Conservation (phyloP, 495 filamentous ascomycete genomes). For the Annulohypoxylon stygium region DNA sequence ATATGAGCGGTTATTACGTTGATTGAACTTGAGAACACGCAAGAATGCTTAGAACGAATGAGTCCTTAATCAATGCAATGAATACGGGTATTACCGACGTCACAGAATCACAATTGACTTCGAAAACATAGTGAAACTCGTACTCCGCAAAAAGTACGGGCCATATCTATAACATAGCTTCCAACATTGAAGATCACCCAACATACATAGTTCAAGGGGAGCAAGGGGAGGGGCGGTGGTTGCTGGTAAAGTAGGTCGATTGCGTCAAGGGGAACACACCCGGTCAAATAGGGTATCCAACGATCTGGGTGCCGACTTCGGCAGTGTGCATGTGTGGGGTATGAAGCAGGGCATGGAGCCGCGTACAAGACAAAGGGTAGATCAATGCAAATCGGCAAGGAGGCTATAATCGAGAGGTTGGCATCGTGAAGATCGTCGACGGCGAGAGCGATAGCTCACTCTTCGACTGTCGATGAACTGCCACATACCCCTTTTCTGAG, state of each 20-base stretch:
- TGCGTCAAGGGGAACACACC: conserved; percentile 47
- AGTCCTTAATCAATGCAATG: conserved; percentile 12
- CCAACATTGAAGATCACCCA: conserved; percentile 18
- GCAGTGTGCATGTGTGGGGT: conserved; percentile 47
- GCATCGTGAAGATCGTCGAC: conserved; percentile 46
- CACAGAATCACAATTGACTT: conserved; percentile 19
- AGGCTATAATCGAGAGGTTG: conserved; percentile 27
- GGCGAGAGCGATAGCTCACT: conserved; percentile 23
- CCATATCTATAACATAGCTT: conserved; percentile 23
- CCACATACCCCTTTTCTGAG: conserved; percentile 18
- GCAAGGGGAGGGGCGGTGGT: conserved; percentile 16
- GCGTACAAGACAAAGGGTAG: conserved; percentile 33
- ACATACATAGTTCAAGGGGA: conserved; percentile 4
- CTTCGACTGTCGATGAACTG: conserved; percentile 32
- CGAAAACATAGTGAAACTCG: conserved; percentile 3
- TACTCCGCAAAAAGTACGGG: conserved; percentile 28
- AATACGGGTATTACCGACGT: conserved; percentile 25
- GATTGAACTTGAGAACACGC: conserved; percentile 5
- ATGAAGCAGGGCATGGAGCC: conserved; percentile 40
- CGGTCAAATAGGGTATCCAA: conserved; percentile 43
- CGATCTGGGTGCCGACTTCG: conserved; percentile 46
- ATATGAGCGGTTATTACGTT: conserved; percentile 15
- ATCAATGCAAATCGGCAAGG: conserved; percentile 38
- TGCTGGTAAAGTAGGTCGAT: conserved; percentile 34
- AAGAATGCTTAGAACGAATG: conserved; percentile 3